Percentiles rank a stretch among this genome's conserved stretches.
These are phyloP conservation scores for Jackrogersella minutella DNA, from an alignment of 495 filamentous ascomycete species.

Conservation along the genomic window DNA sequence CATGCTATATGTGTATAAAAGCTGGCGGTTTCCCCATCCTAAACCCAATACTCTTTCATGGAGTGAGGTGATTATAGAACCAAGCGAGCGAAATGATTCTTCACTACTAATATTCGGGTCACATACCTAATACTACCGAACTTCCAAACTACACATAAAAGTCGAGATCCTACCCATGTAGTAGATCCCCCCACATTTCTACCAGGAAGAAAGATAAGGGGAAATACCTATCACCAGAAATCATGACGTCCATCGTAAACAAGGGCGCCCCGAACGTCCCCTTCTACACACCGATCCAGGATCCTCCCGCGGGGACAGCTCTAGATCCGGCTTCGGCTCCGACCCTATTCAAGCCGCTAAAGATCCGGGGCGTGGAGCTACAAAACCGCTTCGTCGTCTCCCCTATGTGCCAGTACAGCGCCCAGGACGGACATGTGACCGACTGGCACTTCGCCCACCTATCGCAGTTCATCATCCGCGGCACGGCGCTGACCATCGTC, in stretches of 20 bases:
- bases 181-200: not conserved
- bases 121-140: not conserved
- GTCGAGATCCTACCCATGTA: constrained; percentile 7
- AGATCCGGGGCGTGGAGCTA: constrained; percentile 70
- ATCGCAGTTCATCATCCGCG: constrained; percentile 68
- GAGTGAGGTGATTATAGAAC: too few species aligned
- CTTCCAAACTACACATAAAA: not conserved
- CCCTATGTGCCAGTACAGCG: constrained; percentile 76
- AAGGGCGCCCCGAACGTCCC: constrained; percentile 50
- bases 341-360: constrained; percentile 71
- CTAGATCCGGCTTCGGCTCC: constrained; percentile 58
- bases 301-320: constrained; percentile 62
- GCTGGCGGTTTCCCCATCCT: not conserved
- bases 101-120: too few species aligned
- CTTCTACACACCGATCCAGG: constrained; percentile 68
- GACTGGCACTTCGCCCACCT: constrained; percentile 74
- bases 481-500: constrained; percentile 69
- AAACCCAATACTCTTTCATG: too few species aligned
- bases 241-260: constrained; percentile 33
- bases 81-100: too few species aligned
- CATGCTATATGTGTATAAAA: not conserved
- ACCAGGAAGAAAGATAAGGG: not conserved
- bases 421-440: constrained; percentile 71
- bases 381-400: constrained; percentile 73
- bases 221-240: not conserved